Base-by-base conservation (phyloP, 2,329 filamentous ascomycete genomes). In the Fusarium luffae region DNA sequence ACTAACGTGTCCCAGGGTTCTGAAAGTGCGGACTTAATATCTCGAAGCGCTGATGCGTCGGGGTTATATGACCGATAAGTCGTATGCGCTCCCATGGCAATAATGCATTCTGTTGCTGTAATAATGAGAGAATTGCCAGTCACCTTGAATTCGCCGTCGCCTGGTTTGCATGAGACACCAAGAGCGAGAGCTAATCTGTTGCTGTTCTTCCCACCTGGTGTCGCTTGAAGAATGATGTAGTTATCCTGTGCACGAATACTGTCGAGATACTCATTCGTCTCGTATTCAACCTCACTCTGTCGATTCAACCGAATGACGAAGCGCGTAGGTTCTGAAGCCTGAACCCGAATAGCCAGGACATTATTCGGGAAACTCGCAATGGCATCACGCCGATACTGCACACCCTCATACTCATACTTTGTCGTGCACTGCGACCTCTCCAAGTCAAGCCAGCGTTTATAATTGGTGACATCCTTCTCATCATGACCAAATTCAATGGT, bases 301-400 rank as follows among this genome's bases (percentile, higher is more conserved):
- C 75, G 64, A 19, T 61, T 75, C 13, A 80, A 44, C 3, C 75
- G 67, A 2, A 78, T 16, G 1, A 75, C 50, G 10, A 77, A 70
- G 4, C 69, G 70, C 1, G 75, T 62, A 21, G 56, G 54, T 14
- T 74, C 62, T 5, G 71, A 68, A 11, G 73, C 67, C 4, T 63
- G 60, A 2, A 75, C 67, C 10, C 43, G 60, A n/a, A 64, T 63
- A 32, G 44, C 70, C 16, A 85, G 68, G 5, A 82, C 77, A 28
- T 79, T 76, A 25, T 82, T 79, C 2, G 82, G 79, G 58, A 80
- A 78, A 62, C 81, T 84, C 25, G 81, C 81, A 41, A 85, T 72
- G 12, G 76, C 72, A 58, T 85, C 78, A 12, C 83, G 78, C 28
- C 72, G 68, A 43, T 76, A 75, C 1, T 63, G 59, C 2, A 78